Base-by-base conservation (phyloP, 441 rosid genomes). In the Aleurites moluccanus region DNA sequence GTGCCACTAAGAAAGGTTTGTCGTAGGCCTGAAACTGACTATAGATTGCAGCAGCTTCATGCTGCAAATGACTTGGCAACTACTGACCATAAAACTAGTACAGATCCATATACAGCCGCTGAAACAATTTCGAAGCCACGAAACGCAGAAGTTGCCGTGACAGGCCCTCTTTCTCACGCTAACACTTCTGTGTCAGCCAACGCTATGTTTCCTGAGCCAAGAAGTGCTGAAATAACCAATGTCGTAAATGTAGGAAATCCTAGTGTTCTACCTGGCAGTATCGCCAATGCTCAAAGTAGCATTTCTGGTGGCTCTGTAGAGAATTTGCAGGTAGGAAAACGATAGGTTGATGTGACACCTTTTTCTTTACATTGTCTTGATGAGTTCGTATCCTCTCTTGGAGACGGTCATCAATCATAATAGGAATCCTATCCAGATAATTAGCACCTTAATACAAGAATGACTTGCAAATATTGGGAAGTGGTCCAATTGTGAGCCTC, bases 1-100 rank as follows among this genome's bases (percentile, higher is more conserved):
- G 98, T 94, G 85, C 97, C 99, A 2, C 81, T 96, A 75, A 89
- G 94, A 74, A 93, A 94, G 85, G 81, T 93, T 69, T 96, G 99
- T 75, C 88, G 98, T 42, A 88, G 99, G 80, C 96, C 98, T n/a
- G 98, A 91, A 85, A 91, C 98, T 56, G 97, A 93, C 83, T 91
- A 91, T 83, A 88, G 98, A 84, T 82, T 93, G 81, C 98, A 90
- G 64, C 98, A 93, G 84, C 98, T 96, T 79, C 91, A 96, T 75
- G 90, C 91, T 33, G 60, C 84, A 55, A 87, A 81, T 68, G 92
- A 89, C 63, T 75, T 82, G 5, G 61, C 74, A 76, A 45, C 76
- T 61, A 52, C 75, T 2, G 86, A 86, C 67, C 92, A 82, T 82
- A 91, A 87, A 83, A 47, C 82, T 56, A 73, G 73, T 33, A 27